A percentile compares a stretch with the other conserved stretches of the same genome.
Evolutionary conservation across 352 stramenopile species (phyloP).

Genomic region (Pythium insidiosum): DNA sequence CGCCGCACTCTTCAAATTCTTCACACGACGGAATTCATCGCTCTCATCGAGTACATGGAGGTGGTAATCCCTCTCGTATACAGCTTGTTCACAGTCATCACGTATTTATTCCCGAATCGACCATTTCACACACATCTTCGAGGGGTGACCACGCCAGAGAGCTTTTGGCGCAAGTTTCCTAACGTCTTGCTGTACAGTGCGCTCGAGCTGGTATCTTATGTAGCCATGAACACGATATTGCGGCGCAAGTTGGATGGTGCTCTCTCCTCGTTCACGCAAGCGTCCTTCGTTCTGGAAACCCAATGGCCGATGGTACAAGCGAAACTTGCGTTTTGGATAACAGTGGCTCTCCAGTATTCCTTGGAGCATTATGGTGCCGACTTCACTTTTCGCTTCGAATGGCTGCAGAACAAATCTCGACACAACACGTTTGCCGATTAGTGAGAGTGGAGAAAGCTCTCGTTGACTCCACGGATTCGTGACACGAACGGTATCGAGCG

Average conservation of each 20-base stretch:
- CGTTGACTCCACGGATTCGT: no score
- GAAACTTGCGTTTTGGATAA: slow-evolving; percentile 24
- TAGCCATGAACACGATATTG: slow-evolving; percentile 17
- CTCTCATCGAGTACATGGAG: slow-evolving; percentile 10
- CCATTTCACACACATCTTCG: slow-evolving; percentile 21
- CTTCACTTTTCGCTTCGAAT: no score
- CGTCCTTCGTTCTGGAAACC: slow-evolving; percentile 20
- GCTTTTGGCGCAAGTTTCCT: slow-evolving; percentile 13
- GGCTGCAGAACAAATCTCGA: no score
- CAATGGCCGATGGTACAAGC: slow-evolving; percentile 22
- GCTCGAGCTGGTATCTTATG: slow-evolving; percentile 24
- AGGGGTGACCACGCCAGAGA: slow-evolving; percentile 2
- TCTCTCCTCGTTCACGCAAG: slow-evolving; percentile 19
- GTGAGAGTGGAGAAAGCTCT: no score
- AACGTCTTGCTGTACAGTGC: slow-evolving; percentile 28
- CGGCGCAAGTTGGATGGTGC: slow-evolving; percentile 14
- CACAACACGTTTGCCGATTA: no score
- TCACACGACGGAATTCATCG: slow-evolving; percentile 4
- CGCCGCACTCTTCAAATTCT: slow-evolving; percentile 6
- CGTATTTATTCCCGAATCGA: slow-evolving; percentile 17
- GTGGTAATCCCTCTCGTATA: slow-evolving; percentile 9
- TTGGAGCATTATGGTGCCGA: slow-evolving; percentile 21
- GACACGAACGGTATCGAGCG: no score
- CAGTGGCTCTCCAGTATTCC: slow-evolving; percentile 21
- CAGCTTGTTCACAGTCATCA: slow-evolving; percentile 2